These are phyloP conservation scores for Tetrapisispora pingtungensis DNA, from an alignment of 805 yeast species.

Conservation along the genomic window DNA sequence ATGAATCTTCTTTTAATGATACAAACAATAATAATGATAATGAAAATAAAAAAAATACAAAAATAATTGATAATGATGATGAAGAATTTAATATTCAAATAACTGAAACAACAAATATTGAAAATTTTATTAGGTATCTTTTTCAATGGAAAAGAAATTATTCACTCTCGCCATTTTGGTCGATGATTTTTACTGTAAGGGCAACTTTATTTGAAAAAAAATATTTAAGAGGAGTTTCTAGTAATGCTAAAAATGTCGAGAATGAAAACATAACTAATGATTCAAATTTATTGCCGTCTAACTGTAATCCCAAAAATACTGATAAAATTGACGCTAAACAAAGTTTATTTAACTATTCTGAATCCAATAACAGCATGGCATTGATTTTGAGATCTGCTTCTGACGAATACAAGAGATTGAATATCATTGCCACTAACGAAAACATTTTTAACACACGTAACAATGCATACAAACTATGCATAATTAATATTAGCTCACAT, in stretches of 20 bases:
- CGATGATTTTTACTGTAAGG: slow-evolving; percentile 40
- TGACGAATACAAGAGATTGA: slow-evolving; percentile 24
- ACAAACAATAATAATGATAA: neutral
- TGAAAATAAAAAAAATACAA: neutral
- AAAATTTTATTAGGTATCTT: slow-evolving; percentile 24
- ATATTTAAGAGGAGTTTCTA: slow-evolving; percentile 31
- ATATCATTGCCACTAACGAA: slow-evolving; percentile 18
- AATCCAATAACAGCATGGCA: slow-evolving; percentile 29
- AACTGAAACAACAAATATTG: slow-evolving; percentile 21
- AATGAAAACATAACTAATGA: neutral
- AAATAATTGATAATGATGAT: neutral
- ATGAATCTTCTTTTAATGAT: neutral
- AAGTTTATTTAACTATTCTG: slow-evolving; percentile 25
- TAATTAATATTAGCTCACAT: slow-evolving; percentile 43
- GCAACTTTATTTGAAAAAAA: slow-evolving; percentile 39
- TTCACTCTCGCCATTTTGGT: slow-evolving; percentile 43
- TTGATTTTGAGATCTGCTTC: slow-evolving; percentile 27
- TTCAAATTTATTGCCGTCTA: neutral
- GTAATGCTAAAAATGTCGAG: neutral
- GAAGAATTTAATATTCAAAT: slow-evolving; percentile 5
- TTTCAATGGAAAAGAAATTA: slow-evolving; percentile 22
- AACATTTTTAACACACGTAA: slow-evolving; percentile 25
- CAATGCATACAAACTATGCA: slow-evolving; percentile 31
- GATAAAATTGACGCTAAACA: slow-evolving; percentile 3
- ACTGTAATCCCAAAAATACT: neutral